phyloP scores from a whole-genome alignment of 2,329 filamentous ascomycete species.

The Elsinoe batatas region DNA sequence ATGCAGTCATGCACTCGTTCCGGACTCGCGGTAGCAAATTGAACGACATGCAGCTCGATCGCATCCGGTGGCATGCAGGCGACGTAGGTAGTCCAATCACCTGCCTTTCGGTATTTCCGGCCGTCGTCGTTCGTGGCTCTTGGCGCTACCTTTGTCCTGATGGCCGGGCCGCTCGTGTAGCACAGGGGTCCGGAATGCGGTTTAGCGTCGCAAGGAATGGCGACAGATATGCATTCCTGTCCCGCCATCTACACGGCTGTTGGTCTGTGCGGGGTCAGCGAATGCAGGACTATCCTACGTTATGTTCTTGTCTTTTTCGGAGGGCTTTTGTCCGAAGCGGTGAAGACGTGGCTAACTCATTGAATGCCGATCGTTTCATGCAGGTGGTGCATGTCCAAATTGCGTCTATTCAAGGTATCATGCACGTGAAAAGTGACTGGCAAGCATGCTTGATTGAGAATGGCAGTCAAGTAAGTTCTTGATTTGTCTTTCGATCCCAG shows the following conservation, averaged over 20 bases:
- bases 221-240: slow-evolving; percentile 4
- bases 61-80: slow-evolving; percentile 3
- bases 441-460: no score
- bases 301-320: background rate
- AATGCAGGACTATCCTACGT: background rate
- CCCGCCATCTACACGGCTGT: background rate
- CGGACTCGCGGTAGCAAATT: slow-evolving; percentile 1
- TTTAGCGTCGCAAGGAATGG: slow-evolving; percentile 7
- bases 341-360: background rate
- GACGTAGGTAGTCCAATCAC: background rate
- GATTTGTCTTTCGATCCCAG: no score
- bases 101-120: slow-evolving; percentile 5
- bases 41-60: background rate
- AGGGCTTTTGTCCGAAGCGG: background rate
- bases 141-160: background rate
- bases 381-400: no score
- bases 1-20: background rate
- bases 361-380: background rate
- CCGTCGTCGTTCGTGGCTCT: background rate
- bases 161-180: slow-evolving; percentile 1
- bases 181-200: slow-evolving; percentile 6
- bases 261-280: background rate
- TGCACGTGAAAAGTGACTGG: no score
- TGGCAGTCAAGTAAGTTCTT: no score
- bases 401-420: no score